Evolutionary conservation across 768 basidiomycete species (phyloP), one percentile per base, ranked within the genome.

Genomic region (Lactarius sp.): DNA sequence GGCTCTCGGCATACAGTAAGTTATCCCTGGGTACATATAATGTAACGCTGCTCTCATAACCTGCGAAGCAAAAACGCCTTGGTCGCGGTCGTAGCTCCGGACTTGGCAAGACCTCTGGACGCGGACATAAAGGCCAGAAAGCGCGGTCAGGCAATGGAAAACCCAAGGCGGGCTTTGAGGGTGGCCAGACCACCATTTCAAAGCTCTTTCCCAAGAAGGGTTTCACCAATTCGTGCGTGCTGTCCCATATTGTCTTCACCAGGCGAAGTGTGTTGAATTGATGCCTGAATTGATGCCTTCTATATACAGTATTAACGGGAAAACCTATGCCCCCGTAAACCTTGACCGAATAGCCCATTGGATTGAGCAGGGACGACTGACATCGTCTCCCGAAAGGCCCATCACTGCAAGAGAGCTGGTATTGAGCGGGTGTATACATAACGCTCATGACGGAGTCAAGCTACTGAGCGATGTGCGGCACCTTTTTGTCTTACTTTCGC

Each of bases 101-200:
- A 33, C 84, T 89, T 62, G 97, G 97, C 67, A 87, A 93, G 65
- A 98, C 96, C 1, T 88, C 95, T 10, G 93, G 93, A 68, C 83
- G 93, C 60, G 97, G 97, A 76, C 83, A 91, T 75, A 99, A 99
- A 70, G 97, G 97, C 69, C 94, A 96, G 75, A 95, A 94, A 64
- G 88, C 97, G 42, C 85, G 96, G 66, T 85, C 92, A 5, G 95
- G 95, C 2, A 85, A 88, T 62, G 91, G 93, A 5, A 89, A 92
- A 69, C 86, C 84, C 36, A 83, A 81, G 69, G 80, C 84, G 33
- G 87, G 92, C 6, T 99, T 98, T 67, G 97, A 98, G 75, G 97
- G 97, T 72, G 97, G 97, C 66, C 96, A 98, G 74, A 98, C 96
- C 5, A 92, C 96, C 14, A 85, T 98, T 59, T 88, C 90, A 6